A percentile compares a stretch with the other conserved stretches of the same genome.
These are phyloP conservation scores for Oleoguttula mirabilis DNA, from an alignment of 495 filamentous ascomycete genomes.

Conservation along the genomic window DNA sequence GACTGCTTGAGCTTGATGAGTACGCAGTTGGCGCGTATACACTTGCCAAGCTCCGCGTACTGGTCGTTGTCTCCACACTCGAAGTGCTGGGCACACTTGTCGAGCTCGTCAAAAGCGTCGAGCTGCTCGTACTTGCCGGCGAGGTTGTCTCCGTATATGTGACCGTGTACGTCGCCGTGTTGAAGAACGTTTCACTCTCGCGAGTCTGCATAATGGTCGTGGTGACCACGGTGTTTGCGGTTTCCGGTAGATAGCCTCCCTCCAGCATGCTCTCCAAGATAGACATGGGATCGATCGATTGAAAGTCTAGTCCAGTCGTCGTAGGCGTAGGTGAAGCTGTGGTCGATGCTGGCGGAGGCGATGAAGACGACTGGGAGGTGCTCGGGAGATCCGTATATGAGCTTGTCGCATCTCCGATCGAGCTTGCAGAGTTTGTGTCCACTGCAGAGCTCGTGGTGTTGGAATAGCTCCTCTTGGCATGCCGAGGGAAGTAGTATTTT, in stretches of 20 bases:
- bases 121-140: slow-evolving; percentile 1
- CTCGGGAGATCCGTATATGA: background rate
- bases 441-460: slow-evolving; percentile 23
- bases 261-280: slow-evolving; percentile 1
- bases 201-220: slow-evolving; percentile 8
- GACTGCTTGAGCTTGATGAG: background rate
- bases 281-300: slow-evolving; percentile 1
- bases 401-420: background rate
- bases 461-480: slow-evolving; percentile 33
- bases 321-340: background rate
- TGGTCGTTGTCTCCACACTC: background rate
- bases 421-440: slow-evolving; percentile 19
- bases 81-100: slow-evolving; percentile 3
- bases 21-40: background rate
- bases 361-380: background rate
- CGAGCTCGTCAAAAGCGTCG: slow-evolving; percentile 4
- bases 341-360: background rate
- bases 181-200: background rate
- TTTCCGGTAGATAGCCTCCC: slow-evolving; percentile 5
- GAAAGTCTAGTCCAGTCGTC: background rate
- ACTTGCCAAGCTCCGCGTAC: background rate
- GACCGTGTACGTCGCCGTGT: slow-evolving; percentile 11
- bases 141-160: slow-evolving; percentile 12
- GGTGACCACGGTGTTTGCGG: slow-evolving; percentile 6
- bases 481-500: slow-evolving; percentile 37